phyloP scores from a whole-genome alignment of 352 stramenopile species.

The Globisporangium canariense region DNA sequence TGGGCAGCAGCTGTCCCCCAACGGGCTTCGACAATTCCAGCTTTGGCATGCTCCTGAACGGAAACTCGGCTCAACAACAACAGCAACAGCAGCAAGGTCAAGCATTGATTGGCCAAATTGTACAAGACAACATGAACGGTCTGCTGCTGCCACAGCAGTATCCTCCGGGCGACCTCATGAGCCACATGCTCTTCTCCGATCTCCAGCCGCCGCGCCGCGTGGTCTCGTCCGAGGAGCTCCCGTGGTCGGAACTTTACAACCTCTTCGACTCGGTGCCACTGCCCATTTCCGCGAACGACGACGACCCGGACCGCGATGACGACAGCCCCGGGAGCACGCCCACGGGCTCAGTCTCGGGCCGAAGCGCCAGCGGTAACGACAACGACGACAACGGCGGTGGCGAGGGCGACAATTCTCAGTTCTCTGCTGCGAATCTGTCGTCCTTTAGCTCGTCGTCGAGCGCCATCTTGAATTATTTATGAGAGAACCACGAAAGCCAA shows the following conservation, averaged over 20 bases:
- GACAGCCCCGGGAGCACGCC: conserved; percentile 34
- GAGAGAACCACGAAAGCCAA: conserved; percentile 19
- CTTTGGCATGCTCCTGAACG: conserved; percentile 35
- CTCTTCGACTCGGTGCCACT: conserved; percentile 58
- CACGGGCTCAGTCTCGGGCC: conserved; percentile 13
- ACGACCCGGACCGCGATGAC: conserved; percentile 58
- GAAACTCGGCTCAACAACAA: conserved; percentile 13
- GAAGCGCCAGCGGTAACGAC: conserved; percentile 15
- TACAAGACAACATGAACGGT: conserved; percentile 18
- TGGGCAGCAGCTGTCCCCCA: conserved; percentile 10
- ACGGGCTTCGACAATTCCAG: conserved; percentile 38
- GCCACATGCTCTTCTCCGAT: conserved; percentile 66
- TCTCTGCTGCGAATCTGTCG: not conserved
- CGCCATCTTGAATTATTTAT: conserved; percentile 69
- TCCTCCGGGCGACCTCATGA: conserved; percentile 44
- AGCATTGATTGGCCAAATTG: conserved; percentile 15
- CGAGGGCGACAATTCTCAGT: conserved; percentile 10
- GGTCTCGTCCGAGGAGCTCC: conserved; percentile 68
- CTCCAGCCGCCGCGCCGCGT: conserved; percentile 49
- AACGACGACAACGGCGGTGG: conserved; percentile 14
- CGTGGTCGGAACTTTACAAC: conserved; percentile 83
- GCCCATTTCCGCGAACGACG: conserved; percentile 36
- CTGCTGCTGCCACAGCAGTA: conserved; percentile 22
- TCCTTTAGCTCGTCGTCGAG: conserved; percentile 19
- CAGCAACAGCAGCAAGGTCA: conserved; percentile 23